Percentiles rank a stretch among this genome's conserved stretches.
Conservation (phyloP, 805 yeast genomes). For the Komagataella kurtzmanii region DNA sequence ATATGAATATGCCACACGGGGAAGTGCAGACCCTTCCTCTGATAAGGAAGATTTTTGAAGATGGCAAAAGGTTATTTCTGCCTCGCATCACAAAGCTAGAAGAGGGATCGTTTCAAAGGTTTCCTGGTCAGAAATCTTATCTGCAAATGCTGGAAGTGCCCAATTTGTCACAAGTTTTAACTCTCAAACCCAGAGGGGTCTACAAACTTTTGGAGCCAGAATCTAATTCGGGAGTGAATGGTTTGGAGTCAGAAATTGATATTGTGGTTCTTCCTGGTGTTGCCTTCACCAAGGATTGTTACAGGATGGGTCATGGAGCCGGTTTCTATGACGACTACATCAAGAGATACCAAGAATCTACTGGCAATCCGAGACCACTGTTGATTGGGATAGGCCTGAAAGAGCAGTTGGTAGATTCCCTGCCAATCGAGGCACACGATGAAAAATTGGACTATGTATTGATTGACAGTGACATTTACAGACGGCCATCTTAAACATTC, state of each 20-base stretch:
- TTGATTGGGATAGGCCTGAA: constrained; percentile 53
- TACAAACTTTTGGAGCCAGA: constrained; percentile 60
- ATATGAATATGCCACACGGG: constrained; percentile 61
- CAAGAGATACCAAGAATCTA: constrained; percentile 28
- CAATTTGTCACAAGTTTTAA: constrained; percentile 24
- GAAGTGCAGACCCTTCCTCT: constrained; percentile 54
- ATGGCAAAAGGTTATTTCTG: constrained; percentile 35
- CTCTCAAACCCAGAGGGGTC: constrained; percentile 52
- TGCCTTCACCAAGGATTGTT: constrained; percentile 40
- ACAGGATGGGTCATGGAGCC: constrained; percentile 81
- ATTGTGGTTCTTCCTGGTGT: constrained; percentile 76
- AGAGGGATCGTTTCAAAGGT: constrained; percentile 13
- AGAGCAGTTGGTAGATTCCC: constrained; percentile 38
- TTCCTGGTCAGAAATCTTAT: constrained; percentile 23
- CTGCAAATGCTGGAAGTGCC: constrained; percentile 44
- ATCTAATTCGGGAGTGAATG: constrained; percentile 5
- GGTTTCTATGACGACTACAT: constrained; percentile 83
- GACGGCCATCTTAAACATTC: not conserved
- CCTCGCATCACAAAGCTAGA: constrained; percentile 29
- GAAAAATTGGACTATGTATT: constrained; percentile 42
- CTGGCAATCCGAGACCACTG: constrained; percentile 19
- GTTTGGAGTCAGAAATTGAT: constrained; percentile 35
- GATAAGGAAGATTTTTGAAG: constrained; percentile 35
- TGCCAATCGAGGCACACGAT: constrained; percentile 57
- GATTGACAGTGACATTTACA: constrained; percentile 19